These are phyloP conservation scores for Aquanectria penicillioides DNA, from an alignment of 2,329 filamentous ascomycete genomes.

Conservation along the genomic window DNA sequence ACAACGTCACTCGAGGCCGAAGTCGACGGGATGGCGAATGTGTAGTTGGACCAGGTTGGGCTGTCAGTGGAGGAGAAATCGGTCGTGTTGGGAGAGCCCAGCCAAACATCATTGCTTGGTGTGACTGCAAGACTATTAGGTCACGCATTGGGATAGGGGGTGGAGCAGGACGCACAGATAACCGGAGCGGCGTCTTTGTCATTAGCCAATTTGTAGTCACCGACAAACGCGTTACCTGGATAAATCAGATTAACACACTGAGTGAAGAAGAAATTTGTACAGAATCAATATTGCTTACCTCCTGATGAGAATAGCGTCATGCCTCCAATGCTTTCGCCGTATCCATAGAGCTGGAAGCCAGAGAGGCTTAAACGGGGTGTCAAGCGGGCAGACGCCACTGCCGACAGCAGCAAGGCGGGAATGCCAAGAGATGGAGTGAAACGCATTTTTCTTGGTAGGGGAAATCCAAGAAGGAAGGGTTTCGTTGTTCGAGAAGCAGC, in stretches of 20 bases:
- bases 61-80: background rate
- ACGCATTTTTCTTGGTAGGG: background rate
- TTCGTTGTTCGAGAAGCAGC: no score
- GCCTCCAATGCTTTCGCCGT: constrained; percentile 9
- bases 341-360: constrained; percentile 10
- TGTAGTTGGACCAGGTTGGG: constrained; percentile 20
- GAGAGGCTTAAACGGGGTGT: background rate
- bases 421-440: background rate
- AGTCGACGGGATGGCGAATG: constrained; percentile 20
- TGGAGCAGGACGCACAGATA: constrained; percentile 2
- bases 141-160: background rate
- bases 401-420: background rate
- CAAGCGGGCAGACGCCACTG: background rate
- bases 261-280: background rate
- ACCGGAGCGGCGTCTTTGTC: constrained; percentile 21
- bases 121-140: constrained; percentile 10
- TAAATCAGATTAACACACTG: background rate
- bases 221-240: constrained; percentile 13
- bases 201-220: constrained; percentile 14
- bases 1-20: constrained; percentile 15
- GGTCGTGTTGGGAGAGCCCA: constrained; percentile 21
- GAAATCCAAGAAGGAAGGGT: background rate
- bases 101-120: constrained; percentile 3
- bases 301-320: constrained; percentile 9
- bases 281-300: background rate